Base-by-base conservation (phyloP, 2,329 filamentous ascomycete genomes). In the Talaromyces sp. region DNA sequence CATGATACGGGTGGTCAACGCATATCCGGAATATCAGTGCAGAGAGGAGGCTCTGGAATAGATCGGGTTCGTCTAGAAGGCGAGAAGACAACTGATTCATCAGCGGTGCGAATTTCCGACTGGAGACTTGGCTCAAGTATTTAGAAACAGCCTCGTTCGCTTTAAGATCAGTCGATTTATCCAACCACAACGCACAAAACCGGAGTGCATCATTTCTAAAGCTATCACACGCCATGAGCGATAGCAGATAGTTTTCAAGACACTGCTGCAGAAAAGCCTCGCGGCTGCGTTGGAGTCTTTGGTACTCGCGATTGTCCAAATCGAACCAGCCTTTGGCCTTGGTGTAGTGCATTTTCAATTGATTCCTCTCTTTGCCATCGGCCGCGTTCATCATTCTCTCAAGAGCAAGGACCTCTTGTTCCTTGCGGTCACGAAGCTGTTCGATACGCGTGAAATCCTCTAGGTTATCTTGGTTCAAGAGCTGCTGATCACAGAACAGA, bases 41-140 rank as follows among this genome's bases (percentile, higher is more conserved):
- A 57, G 87, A 85, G 1, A 99, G 80, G 1, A 94, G 81, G 47
- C 81, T 82, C 70, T 99, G 95, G 70, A 99, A 99, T 0, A 80
- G 72, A 16, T 82, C 84, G 1, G 83, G 76, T 34, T 88, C 84
- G 64, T 90, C 86, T 64, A 96, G 87, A 5, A 99, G 79, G 7
- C 95, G 88, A n/a, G 96, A 99, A 5, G 93, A 94, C 34, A 99
- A 83, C 74, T 99, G 95, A 70, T 97, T 99, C 87, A 96, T 96
- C 57, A 99, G 80, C 3, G 89, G 79, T 1, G 92, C 94, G 72
- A 99, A 96, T 71, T 99, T 99, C 64, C 91, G 86, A 62, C 91
- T 96, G 1, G 94, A 89, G 0, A 98, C 94, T 57, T 85, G 82
- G 4, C 80, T 76, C 16, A 99, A 80, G 69, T 92, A 81, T 63